Evolutionary conservation across 1,139 yeast species (phyloP), one percentile per base, ranked within the genome.

Genomic region (Candida sanyaensis): DNA sequence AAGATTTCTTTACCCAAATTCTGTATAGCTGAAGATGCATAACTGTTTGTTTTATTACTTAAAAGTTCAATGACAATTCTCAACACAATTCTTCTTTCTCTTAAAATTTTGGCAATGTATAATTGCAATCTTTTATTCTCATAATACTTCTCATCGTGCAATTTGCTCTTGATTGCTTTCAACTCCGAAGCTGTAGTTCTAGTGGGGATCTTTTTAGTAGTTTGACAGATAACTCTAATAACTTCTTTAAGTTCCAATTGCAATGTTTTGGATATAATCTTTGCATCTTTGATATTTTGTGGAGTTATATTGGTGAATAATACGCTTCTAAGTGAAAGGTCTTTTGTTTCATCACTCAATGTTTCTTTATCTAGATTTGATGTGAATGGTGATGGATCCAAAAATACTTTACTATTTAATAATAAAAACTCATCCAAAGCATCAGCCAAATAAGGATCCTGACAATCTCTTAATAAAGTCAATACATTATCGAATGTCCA

Each of bases 401-500:
- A 58, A 7, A 75, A 51, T 1, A 73, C 46, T 6, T 51, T 45
- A 34, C 60, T 61, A 52, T 79, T 78, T 37, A 67, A 51, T 28
- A 69, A 50, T 38, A 82, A 60, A 55, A 77, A 81, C 50, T 67
- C 74, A 51, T 77, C 80, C 52, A 81, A 60, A 1, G 79, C 73
- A 42, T 71, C 73, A 42, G 67, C 50, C 11, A 68, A 64, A 46
- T 65, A 66, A 39, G 69, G 68, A 48, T 69, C 74, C 28, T 60
- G 62, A 40, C 66, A 59, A n/a, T 65, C 57, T 46, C 59, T 60
- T 45, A 77, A 56, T 12, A 75, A 58, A 4, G 68, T 54, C 37
- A 71, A 61, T 2, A 77, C 79, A 55, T 71, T 73, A 44, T 69
- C 75, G 51, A 76, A 71, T 0, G 76, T 71, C 81, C 81, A 68